These are phyloP conservation scores for Solanum sparsipilum DNA, from an alignment of 257 asterid species.

Conservation along the genomic window DNA sequence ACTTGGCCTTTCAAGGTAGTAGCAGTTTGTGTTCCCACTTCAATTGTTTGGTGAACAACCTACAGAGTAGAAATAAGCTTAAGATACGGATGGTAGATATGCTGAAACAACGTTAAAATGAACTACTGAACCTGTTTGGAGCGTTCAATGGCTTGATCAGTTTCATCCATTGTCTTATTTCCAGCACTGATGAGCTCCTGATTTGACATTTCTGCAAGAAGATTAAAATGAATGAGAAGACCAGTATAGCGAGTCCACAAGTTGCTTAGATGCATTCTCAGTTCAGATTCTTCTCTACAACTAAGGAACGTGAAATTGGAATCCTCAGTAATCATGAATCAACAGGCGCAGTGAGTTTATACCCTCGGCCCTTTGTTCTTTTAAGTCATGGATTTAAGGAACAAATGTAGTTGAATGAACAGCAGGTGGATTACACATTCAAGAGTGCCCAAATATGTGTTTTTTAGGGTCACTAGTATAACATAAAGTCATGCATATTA, in stretches of 20 bases:
- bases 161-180: constrained; percentile 76
- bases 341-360: not conserved
- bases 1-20: constrained; percentile 92
- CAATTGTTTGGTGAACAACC: constrained; percentile 98
- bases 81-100: not conserved
- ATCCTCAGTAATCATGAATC: not conserved
- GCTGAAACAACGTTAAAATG: constrained; percentile 4
- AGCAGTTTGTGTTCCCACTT: constrained; percentile 95
- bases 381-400: not conserved
- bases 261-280: not conserved
- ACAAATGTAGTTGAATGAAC: not conserved
- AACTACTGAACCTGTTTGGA: constrained; percentile 70
- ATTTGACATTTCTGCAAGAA: constrained; percentile 77
- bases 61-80: constrained; percentile 18
- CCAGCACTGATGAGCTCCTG: constrained; percentile 90
- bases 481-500: not conserved
- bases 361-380: not conserved
- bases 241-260: not conserved
- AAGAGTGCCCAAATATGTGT: not conserved
- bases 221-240: constrained; percentile 1
- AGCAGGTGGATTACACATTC: not conserved
- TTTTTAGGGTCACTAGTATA: not conserved
- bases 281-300: not conserved
- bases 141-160: constrained; percentile 98
- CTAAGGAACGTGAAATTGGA: not conserved